Percentiles rank a stretch among this genome's conserved stretches.
Evolutionary conservation across 306 rosid genomes (phyloP).

Genomic region (Lithocarpus polystachyus): DNA sequence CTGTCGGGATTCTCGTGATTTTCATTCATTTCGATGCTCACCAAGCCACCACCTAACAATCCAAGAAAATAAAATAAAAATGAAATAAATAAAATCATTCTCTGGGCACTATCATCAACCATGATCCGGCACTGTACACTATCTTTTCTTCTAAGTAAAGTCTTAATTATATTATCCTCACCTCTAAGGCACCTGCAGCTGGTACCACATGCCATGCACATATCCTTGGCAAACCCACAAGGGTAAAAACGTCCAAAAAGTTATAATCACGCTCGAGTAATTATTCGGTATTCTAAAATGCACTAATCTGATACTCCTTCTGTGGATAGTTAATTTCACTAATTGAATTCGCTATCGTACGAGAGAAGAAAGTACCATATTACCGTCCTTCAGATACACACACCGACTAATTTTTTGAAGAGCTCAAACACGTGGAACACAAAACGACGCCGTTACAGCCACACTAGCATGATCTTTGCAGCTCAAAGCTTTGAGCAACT

Average conservation of each 20-base stretch:
- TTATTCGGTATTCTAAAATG: no score
- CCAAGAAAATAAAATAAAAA: constrained; percentile 19
- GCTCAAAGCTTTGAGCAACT: constrained; percentile 65
- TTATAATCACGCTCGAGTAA: not conserved
- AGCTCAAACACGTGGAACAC: constrained; percentile 29
- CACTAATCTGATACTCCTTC: no score
- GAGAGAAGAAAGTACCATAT: no score
- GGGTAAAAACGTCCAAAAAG: constrained; percentile 4
- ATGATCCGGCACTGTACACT: constrained; percentile 32
- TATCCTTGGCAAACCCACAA: not conserved
- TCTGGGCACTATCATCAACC: constrained; percentile 20
- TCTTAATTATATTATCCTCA: constrained; percentile 21
- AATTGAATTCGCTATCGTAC: no score
- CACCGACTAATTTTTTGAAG: accelerated
- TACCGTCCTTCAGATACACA: accelerated
- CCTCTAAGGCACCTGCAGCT: constrained; percentile 18
- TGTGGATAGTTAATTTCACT: no score
- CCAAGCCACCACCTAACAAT: constrained; percentile 30
- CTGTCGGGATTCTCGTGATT: constrained; percentile 58
- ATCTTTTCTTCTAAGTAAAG: constrained; percentile 50
- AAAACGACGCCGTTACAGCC: constrained; percentile 59
- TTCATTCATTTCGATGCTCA: constrained; percentile 43
- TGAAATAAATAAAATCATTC: not conserved
- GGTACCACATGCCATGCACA: not conserved
- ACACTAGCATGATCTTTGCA: constrained; percentile 75